phyloP scores from a whole-genome alignment of 2,329 filamentous ascomycete genomes.

The Tolypocladium amazonense region DNA sequence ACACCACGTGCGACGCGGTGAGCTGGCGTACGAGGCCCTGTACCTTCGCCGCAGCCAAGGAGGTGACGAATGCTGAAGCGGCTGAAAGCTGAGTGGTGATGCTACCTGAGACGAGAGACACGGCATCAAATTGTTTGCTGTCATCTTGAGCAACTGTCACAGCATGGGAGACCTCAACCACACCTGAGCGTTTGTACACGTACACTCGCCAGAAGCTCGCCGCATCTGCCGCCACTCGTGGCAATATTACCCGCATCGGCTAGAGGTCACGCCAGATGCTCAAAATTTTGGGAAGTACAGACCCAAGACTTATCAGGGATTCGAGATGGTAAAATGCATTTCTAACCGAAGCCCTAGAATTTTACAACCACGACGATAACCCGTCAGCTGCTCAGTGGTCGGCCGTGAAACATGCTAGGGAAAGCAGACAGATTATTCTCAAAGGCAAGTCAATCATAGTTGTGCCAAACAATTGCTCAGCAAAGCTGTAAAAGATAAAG shows the following conservation, averaged over 20 bases:
- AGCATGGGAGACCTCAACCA: background rate
- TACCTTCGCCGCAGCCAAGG: slow-evolving; percentile 40
- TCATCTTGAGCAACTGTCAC: background rate
- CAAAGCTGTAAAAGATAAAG: background rate
- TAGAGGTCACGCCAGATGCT: background rate
- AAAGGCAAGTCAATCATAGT: no score
- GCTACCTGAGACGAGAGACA: background rate
- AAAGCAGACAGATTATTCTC: no score
- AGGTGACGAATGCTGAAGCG: slow-evolving; percentile 1
- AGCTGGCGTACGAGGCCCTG: slow-evolving; percentile 60
- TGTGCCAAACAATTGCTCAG: no score
- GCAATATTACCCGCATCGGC: background rate
- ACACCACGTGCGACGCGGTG: slow-evolving; percentile 54
- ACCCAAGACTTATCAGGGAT: no score
- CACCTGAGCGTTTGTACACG: background rate
- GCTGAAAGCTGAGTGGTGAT: background rate
- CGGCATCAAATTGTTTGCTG: background rate
- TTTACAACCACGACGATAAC: no score
- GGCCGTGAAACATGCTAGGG: no score
- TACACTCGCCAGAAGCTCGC: background rate
- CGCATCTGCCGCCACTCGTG: background rate
- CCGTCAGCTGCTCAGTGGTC: no score
- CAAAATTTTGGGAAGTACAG: no score
- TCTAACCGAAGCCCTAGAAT: background rate
- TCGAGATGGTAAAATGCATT: no score